These are phyloP conservation scores for Yamadazyma endophytica DNA, from an alignment of 805 yeast genomes.

Conservation along the genomic window DNA sequence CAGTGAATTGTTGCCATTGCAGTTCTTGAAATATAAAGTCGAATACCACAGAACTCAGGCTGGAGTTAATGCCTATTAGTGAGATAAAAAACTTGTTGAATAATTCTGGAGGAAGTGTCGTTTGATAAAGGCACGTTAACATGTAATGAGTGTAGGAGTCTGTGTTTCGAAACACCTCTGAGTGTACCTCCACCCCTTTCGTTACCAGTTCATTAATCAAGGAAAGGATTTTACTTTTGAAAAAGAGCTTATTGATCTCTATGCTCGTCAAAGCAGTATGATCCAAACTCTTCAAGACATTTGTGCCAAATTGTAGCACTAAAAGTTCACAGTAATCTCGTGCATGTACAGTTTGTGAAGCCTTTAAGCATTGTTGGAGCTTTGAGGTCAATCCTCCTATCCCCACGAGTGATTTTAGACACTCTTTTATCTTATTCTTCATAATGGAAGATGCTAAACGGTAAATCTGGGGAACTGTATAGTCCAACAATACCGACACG, in stretches of 20 bases:
- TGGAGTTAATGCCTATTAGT: conserved; percentile 16
- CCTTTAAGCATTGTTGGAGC: too few species aligned
- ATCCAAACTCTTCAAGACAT: background rate
- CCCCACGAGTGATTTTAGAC: conserved; percentile 24
- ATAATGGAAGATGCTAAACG: conserved; percentile 10
- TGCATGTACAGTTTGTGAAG: too few species aligned
- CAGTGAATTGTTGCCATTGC: conserved; percentile 16
- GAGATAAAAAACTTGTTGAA: conserved; percentile 17
- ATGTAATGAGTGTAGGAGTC: background rate
- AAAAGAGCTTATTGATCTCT: conserved; percentile 36
- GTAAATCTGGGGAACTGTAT: conserved; percentile 31
- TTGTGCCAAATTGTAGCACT: too few species aligned
- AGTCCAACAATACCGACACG: conserved; percentile 21
- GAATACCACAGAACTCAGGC: conserved; percentile 14
- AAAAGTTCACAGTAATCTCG: too few species aligned
- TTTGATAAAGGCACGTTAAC: background rate
- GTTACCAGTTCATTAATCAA: conserved; percentile 19
- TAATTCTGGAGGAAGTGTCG: too few species aligned
- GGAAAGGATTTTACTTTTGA: conserved; percentile 26
- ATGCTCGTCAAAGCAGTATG: conserved; percentile 12
- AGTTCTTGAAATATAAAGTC: conserved; percentile 17
- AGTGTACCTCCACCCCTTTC: background rate
- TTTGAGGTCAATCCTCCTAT: conserved; percentile 32
- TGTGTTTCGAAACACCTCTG: too few species aligned
- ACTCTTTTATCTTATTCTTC: conserved; percentile 4